Percentiles rank a stretch among this genome's conserved stretches.
These are phyloP conservation scores for Kuraishia capsulata DNA, from an alignment of 805 yeast genomes.

Conservation along the genomic window DNA sequence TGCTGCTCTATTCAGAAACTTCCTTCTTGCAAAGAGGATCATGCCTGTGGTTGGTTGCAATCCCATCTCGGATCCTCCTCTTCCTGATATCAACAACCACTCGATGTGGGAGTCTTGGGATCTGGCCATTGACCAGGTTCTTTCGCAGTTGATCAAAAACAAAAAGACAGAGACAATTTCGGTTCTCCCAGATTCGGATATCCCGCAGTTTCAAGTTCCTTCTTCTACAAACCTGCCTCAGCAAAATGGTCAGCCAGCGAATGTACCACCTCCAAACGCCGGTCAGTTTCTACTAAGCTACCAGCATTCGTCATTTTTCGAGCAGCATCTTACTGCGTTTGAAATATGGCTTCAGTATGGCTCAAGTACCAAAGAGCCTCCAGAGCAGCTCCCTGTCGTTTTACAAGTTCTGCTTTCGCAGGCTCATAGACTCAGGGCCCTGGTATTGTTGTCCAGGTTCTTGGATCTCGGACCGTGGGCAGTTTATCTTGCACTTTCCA, in stretches of 20 bases:
- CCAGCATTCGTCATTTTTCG: conserved; percentile 90
- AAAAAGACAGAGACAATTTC: conserved; percentile 14
- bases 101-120: conserved; percentile 99
- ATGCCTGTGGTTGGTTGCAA: conserved; percentile 92
- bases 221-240: not conserved
- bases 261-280: not conserved
- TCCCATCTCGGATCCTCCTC: conserved; percentile 87
- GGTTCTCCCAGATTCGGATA: conserved; percentile 15
- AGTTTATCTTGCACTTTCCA: conserved; percentile 82
- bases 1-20: conserved; percentile 91
- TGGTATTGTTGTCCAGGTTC: conserved; percentile 74
- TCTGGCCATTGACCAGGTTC: conserved; percentile 88
- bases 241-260: conserved; percentile 2
- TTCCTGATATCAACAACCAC: conserved; percentile 80
- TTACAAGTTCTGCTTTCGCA: conserved; percentile 89
- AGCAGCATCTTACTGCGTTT: conserved; percentile 92
- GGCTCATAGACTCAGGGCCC: conserved; percentile 85
- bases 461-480: conserved; percentile 98
- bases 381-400: conserved; percentile 92
- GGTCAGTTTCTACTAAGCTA: conserved; percentile 33
- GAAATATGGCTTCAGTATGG: conserved; percentile 94
- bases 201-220: conserved; percentile 19
- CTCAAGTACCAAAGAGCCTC: conserved; percentile 74
- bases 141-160: conserved; percentile 54
- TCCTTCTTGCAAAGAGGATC: conserved; percentile 81